These are phyloP conservation scores for Cephalotrichum gorgonifer DNA, from an alignment of 2,329 filamentous ascomycete genomes.

Conservation along the genomic window DNA sequence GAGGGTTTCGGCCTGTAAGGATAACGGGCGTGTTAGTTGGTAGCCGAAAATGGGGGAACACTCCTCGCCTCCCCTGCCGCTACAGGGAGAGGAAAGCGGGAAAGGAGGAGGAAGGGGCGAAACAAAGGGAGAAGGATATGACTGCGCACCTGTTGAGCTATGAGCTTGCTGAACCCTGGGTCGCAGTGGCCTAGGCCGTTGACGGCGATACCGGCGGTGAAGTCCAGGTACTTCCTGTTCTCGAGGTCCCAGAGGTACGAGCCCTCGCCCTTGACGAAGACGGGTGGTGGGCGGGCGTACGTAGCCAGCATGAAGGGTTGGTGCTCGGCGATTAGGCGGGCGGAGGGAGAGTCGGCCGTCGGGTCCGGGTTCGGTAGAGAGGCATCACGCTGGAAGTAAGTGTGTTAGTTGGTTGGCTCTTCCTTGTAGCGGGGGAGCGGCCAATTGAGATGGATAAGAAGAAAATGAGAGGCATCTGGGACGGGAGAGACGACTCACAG, in stretches of 20 bases:
- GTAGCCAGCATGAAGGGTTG: slow-evolving; percentile 90
- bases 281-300: slow-evolving; percentile 79
- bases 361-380: slow-evolving; percentile 61
- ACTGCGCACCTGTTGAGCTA: slow-evolving; percentile 62
- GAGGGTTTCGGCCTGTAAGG: slow-evolving; percentile 55
- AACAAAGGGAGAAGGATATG: neutral
- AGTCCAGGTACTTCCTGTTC: slow-evolving; percentile 81
- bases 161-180: slow-evolving; percentile 60
- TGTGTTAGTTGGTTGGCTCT: neutral
- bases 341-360: slow-evolving; percentile 60
- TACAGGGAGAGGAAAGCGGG: too few species aligned
- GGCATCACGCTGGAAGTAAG: neutral
- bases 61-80: too few species aligned
- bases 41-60: too few species aligned
- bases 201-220: slow-evolving; percentile 93
- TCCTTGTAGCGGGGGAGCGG: neutral
- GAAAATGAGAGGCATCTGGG: neutral
- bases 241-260: slow-evolving; percentile 87
- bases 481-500: too few species aligned
- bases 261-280: slow-evolving; percentile 82
- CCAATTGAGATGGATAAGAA: neutral
- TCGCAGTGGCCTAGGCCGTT: slow-evolving; percentile 89
- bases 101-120: too few species aligned
- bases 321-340: slow-evolving; percentile 63
- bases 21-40: neutral